Base-by-base conservation (phyloP, 257 asterid genomes). In the Ocimum tenuiflorum region DNA sequence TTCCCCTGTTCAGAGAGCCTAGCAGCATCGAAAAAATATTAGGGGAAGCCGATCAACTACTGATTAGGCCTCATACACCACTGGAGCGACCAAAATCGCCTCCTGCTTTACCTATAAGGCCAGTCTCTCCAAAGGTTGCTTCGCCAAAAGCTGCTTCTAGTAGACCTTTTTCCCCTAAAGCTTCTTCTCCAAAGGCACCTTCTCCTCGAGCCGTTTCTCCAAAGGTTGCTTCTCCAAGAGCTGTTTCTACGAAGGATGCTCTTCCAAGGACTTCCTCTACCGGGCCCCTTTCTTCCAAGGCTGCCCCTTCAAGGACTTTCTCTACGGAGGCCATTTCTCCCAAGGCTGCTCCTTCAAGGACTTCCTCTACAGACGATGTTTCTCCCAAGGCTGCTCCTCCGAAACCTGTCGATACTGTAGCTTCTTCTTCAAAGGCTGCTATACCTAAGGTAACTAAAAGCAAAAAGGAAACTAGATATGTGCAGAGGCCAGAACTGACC, bases 1-100 rank as follows among this genome's bases (percentile, higher is more conserved):
- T 84, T 76, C 97, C 97, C 59, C 80, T 83, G 53, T 94, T 94
- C 77, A 75, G 86, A 79, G 85, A 74, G 80, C 99, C 99, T 3
- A 94, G 97, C 76, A 94, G 99, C 85, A 88, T 94, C 57, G 99
- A 90, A 71, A 80, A 94, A 69, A 94, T 94, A 75, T 75, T 94
- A 65, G 95, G 96, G 23, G 99, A 94, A 85, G 95, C 84, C 1
- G 97, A 90, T 81, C 81, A 90, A 22, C 81, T 88, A 10, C 81
- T 83, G 49, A 77, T 79, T 27, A 77, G 88, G 80, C 83, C 86
- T 60, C 75, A 79, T 15, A 6, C 82, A 2, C 14, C 86, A 61
- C 71, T 83, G 7, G 84, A 81, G 55, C 68, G 62, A 19, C 81
- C 87, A 14, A 85, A 68, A 23, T 29, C 75, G n/a, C 73, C 91